A percentile compares a stretch with the other conserved stretches of the same genome.
Conservation (phyloP, 1,139 yeast genomes). For the Zygoascus meyerae region DNA sequence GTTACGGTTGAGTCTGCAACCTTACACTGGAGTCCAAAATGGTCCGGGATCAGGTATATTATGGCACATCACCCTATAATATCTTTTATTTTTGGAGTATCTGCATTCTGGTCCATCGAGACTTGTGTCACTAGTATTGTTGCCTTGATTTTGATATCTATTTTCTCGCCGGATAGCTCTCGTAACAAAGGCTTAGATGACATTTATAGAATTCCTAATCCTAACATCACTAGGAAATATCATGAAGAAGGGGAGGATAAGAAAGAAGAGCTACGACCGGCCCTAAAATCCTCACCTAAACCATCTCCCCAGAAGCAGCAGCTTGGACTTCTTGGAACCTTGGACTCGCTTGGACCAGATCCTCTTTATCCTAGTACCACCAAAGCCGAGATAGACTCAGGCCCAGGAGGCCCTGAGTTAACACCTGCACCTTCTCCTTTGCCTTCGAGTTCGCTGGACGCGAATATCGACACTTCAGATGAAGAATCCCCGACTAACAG, state of each 20-base stretch:
- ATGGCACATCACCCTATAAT: slow-evolving; percentile 45
- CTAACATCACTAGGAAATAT: too few relatives aligned
- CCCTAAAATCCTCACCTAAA: slow-evolving; percentile 5
- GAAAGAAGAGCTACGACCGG: not conserved
- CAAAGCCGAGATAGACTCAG: not conserved
- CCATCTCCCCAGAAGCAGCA: slow-evolving; percentile 8
- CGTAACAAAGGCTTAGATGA: too few relatives aligned
- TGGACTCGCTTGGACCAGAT: slow-evolving; percentile 16
- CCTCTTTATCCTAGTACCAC: slow-evolving; percentile 8
- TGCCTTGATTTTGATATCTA: slow-evolving; percentile 15
- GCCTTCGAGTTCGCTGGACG: not conserved
- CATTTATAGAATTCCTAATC: too few relatives aligned
- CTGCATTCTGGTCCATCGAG: slow-evolving; percentile 45
- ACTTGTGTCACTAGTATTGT: slow-evolving; percentile 21
- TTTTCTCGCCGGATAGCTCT: slow-evolving; percentile 2
- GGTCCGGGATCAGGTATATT: slow-evolving; percentile 56
- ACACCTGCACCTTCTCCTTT: slow-evolving; percentile 3
- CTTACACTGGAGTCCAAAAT: slow-evolving; percentile 35
- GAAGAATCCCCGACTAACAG: not conserved
- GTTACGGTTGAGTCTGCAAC: slow-evolving; percentile 30
- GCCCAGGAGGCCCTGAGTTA: not conserved
- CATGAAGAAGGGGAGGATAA: not conserved
- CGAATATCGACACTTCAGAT: not conserved
- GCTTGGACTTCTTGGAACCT: slow-evolving; percentile 9
- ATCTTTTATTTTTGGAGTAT: slow-evolving; percentile 47